Evolutionary conservation across 129 eudicot genomes (phyloP), one percentile per base, ranked within the genome.

Genomic region (Saposhnikovia divaricata): DNA sequence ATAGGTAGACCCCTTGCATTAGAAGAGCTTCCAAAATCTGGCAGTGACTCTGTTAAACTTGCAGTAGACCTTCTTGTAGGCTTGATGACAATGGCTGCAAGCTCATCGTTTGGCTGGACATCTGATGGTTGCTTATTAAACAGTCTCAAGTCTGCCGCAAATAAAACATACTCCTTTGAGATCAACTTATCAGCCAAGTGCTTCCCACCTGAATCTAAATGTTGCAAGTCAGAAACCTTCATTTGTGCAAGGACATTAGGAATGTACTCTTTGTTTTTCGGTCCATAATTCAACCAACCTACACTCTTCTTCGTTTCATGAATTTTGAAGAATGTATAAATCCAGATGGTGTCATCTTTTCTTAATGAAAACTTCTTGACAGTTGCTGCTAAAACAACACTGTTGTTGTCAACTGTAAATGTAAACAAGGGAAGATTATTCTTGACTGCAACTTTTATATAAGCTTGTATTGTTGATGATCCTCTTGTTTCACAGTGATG

Each of bases 51-150:
- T 4, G 21, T 38, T 19, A 39, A 71, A 37, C 46, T 39, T 71
- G 46, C n/a, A 38, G 46, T 15, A n/a, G 75, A 42, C 59, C 28
- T 83, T 69, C 82, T 82, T 42, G 88, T 82, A 70, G 88, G 69
- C 85, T 89, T 93, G 76, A 87, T 84, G 25, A 93, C 85, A 80
- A 91, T 85, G 74, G 98, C 94, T 82, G 89, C 98, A 80, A 93
- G 85, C 81, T 93, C 94, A 72, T 91, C 87, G 51, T 87, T 85
- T 28, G 87, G 87, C 77, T 85, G 80, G 39, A 85, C 78, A 72
- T 89, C 86, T 34, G 88, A 70, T 44, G 82, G 74, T 59, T 90
- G 86, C 61, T 82, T 80, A 80, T 86, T 87, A 16, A 55, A 68
- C 75, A 66, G 84, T 74, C 84, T 80, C 12, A 82, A 40, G 53